Percentiles rank a stretch among this genome's conserved stretches.
Evolutionary conservation across 2,329 filamentous ascomycete genomes (phyloP).

Genomic region (Nemania bipapillata): DNA sequence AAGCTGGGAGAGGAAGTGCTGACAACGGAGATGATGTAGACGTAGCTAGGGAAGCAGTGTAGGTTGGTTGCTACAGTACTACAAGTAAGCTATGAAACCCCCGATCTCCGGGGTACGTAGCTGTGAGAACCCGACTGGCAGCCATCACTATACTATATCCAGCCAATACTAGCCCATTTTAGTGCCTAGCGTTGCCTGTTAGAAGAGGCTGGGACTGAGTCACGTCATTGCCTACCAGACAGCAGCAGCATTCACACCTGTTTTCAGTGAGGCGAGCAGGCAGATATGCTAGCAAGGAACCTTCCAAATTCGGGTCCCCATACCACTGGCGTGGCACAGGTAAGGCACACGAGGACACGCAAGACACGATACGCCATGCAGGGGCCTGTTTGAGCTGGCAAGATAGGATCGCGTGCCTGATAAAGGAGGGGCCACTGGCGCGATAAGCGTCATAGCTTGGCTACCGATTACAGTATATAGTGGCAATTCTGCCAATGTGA

Average conservation of each 20-base stretch:
- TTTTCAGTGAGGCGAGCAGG: constrained; percentile 14
- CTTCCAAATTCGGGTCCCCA: constrained; percentile 28
- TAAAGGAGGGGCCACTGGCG: constrained; percentile 32
- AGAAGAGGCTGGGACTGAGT: not conserved
- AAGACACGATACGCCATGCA: constrained; percentile 2
- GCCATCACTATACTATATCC: constrained; percentile 15
- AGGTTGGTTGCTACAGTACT: not conserved
- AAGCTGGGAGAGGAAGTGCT: constrained; percentile 10
- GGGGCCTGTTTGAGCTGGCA: constrained; percentile 14
- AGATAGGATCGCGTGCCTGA: constrained; percentile 34
- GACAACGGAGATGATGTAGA: constrained; percentile 23
- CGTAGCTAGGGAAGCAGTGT: not conserved
- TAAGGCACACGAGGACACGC: constrained; percentile 20
- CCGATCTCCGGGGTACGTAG: constrained; percentile 35
- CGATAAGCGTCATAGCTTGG: constrained; percentile 39
- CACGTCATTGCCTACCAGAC: constrained; percentile 32
- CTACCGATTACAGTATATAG: not conserved
- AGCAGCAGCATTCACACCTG: not conserved
- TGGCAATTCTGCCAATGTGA: constrained; percentile 17
- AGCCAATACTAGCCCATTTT: constrained; percentile 23
- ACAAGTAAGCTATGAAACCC: constrained; percentile 23
- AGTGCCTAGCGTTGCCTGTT: constrained; percentile 7
- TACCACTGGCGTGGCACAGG: constrained; percentile 17
- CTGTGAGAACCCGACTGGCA: constrained; percentile 36
- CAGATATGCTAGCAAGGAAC: constrained; percentile 30